Percentiles rank a stretch among this genome's conserved stretches.
Conservation (phyloP, 2,329 filamentous ascomycete genomes). For the Ceratocystis lukuohia region DNA sequence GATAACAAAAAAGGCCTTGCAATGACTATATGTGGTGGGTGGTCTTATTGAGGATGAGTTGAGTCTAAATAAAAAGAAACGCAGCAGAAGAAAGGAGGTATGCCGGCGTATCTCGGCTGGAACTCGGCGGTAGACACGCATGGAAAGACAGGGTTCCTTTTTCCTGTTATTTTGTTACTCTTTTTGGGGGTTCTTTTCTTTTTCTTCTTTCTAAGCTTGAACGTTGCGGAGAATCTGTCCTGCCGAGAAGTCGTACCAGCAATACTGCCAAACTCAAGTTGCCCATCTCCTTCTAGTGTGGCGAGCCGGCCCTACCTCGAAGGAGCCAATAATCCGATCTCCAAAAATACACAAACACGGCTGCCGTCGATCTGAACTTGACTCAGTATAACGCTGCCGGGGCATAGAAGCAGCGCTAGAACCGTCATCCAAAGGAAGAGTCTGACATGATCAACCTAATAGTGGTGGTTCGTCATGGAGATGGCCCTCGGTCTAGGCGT, state of each 20-base stretch:
- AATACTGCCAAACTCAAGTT: too few relatives aligned
- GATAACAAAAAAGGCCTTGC: neutral
- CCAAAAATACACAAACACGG: neutral
- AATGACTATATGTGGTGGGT: neutral
- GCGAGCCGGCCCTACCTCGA: neutral
- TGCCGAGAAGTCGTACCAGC: too few relatives aligned
- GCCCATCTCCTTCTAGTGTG: too few relatives aligned
- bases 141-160: neutral
- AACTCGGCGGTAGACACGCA: neutral
- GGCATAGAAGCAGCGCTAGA: slow-evolving; percentile 1
- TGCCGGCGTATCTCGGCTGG: neutral
- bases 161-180: neutral
- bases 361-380: neutral
- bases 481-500: neutral
- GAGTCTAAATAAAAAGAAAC: neutral
- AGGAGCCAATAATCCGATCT: neutral
- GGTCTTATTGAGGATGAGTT: neutral
- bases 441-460: too few relatives aligned
- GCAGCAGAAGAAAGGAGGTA: neutral
- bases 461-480: too few relatives aligned
- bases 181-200: neutral
- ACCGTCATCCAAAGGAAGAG: neutral
- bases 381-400: neutral
- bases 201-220: neutral
- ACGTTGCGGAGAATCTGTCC: too few relatives aligned